phyloP scores from a whole-genome alignment of 2,329 filamentous ascomycete genomes.

The Exserohilum turcica region DNA sequence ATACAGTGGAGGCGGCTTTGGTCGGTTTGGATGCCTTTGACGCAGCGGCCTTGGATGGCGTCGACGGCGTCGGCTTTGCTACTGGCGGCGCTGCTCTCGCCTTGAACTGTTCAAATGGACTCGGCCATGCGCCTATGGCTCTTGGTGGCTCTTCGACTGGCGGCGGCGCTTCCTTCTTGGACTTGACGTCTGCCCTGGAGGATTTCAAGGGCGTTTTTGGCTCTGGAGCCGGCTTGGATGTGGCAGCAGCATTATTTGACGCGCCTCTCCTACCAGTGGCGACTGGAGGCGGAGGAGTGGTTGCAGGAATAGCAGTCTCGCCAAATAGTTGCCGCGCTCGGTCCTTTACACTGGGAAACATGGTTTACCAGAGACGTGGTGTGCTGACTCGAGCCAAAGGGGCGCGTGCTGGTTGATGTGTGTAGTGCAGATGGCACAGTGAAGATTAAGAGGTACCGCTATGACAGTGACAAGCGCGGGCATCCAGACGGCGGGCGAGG shows the following conservation, averaged over 20 bases:
- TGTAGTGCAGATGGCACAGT: not conserved
- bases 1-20: conserved; percentile 3
- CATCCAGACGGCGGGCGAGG: conserved; percentile 1
- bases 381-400: conserved; percentile 1
- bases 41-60: conserved; percentile 12
- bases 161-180: conserved; percentile 4
- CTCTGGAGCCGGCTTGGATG: conserved; percentile 13
- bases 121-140: conserved; percentile 14
- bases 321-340: conserved; percentile 19
- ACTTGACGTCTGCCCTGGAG: not conserved
- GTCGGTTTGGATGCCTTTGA: conserved; percentile 9
- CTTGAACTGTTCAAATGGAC: conserved; percentile 11
- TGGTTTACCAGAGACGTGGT: conserved; percentile 10
- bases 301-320: conserved; percentile 6
- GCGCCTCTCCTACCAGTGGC: conserved; percentile 14
- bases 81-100: conserved; percentile 8
- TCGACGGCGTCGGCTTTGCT: not conserved
- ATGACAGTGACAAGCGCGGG: conserved; percentile 2
- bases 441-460: not conserved
- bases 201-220: conserved; percentile 7
- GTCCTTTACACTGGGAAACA: conserved; percentile 32
- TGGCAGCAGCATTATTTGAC: conserved; percentile 12
- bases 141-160: conserved; percentile 11
- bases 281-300: conserved; percentile 12
- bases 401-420: not conserved